These are phyloP conservation scores for Pleurotus djamor DNA, from an alignment of 768 basidiomycete species.

Conservation along the genomic window DNA sequence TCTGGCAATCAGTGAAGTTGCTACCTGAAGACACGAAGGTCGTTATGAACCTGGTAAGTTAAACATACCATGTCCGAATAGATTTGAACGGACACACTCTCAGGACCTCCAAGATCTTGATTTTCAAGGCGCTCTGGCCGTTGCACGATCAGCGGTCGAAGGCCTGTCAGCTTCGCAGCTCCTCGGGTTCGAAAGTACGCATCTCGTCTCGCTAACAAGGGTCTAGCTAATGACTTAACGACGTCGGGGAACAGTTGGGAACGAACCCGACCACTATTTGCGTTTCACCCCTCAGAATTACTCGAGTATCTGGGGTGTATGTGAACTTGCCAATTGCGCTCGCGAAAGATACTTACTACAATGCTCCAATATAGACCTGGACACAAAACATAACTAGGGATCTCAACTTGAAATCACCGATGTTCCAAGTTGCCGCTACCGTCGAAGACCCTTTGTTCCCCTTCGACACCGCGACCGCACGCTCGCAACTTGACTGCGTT, in stretches of 20 bases:
- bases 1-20: constrained; percentile 45
- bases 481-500: constrained; percentile 44
- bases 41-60: constrained; percentile 39
- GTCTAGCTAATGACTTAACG: background rate
- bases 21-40: constrained; percentile 46
- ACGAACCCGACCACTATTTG: constrained; percentile 54
- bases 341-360: background rate
- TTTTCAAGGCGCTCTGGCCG: constrained; percentile 36
- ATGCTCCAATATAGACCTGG: constrained; percentile 33
- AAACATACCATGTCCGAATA: background rate
- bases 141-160: constrained; percentile 39
- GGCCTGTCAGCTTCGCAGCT: constrained; percentile 35
- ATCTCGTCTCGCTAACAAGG: background rate
- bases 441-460: constrained; percentile 53
- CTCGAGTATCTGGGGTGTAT: constrained; percentile 41
- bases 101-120: constrained; percentile 45
- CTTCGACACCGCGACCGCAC: constrained; percentile 38
- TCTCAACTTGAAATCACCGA: constrained; percentile 32
- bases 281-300: constrained; percentile 41
- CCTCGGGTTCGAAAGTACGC: constrained; percentile 42
- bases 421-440: constrained; percentile 49
- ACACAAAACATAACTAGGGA: constrained; percentile 43
- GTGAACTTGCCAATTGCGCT: background rate
- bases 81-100: background rate
- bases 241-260: constrained; percentile 37